These are phyloP conservation scores for Candida sakaeoensis DNA, from an alignment of 805 yeast species.

Conservation along the genomic window DNA sequence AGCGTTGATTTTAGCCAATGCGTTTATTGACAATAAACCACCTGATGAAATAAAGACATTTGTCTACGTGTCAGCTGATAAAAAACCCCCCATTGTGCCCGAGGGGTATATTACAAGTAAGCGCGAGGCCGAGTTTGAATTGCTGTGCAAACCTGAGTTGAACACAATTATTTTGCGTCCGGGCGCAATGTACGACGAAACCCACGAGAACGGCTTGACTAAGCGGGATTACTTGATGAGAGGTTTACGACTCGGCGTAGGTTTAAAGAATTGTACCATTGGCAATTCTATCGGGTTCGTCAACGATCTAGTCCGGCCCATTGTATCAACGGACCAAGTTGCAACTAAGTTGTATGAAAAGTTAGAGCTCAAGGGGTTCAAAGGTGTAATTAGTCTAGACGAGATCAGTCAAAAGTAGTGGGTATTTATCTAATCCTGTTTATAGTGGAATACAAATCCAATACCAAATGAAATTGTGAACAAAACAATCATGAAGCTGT, in stretches of 20 bases:
- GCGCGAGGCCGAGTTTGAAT: constrained; percentile 68
- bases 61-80: constrained; percentile 80
- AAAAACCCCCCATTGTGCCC: constrained; percentile 65
- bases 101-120: constrained; percentile 70
- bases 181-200: constrained; percentile 73
- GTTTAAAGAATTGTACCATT: constrained; percentile 41
- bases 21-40: constrained; percentile 39
- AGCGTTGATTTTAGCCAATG: constrained; percentile 60
- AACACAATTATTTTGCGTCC: constrained; percentile 72
- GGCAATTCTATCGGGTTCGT: constrained; percentile 28
- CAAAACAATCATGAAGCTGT: no score
- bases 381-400: constrained; percentile 14
- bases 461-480: no score
- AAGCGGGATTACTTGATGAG: constrained; percentile 40
- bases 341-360: constrained; percentile 56
- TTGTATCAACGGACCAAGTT: constrained; percentile 65
- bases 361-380: constrained; percentile 32
- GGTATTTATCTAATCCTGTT: not conserved
- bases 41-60: constrained; percentile 25
- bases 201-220: constrained; percentile 20
- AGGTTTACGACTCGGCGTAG: constrained; percentile 41
- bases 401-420: constrained; percentile 11
- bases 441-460: no score
- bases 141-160: constrained; percentile 42
- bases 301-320: constrained; percentile 54